These are phyloP conservation scores for Phytophthora chlamydospora DNA, from an alignment of 352 stramenopile species.

Conservation along the genomic window DNA sequence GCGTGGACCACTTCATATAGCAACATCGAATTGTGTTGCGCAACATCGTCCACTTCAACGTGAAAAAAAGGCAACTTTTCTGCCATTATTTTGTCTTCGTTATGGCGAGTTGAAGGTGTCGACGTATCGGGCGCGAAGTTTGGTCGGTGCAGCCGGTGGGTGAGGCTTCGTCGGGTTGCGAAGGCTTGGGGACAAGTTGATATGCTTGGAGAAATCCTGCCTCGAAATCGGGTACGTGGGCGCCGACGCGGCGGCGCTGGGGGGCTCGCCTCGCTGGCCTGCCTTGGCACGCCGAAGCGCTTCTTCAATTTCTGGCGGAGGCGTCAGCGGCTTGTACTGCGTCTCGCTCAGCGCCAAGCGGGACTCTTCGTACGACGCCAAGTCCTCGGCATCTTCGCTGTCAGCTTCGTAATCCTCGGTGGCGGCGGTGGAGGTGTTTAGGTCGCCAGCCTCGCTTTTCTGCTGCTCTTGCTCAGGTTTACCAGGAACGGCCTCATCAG, in stretches of 20 bases:
- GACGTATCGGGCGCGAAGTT: conserved; percentile 45
- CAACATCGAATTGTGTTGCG: background rate
- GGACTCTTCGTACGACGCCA: conserved; percentile 34
- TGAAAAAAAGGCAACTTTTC: background rate
- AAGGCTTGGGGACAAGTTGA: conserved; percentile 15
- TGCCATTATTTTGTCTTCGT: background rate
- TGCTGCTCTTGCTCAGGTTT: conserved; percentile 16
- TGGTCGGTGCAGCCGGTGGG: conserved; percentile 13
- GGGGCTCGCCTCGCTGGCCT: conserved; percentile 14
- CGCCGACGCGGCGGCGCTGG: conserved; percentile 7
- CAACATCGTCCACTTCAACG: conserved; percentile 4
- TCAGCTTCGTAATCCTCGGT: conserved; percentile 28
- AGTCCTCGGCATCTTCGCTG: conserved; percentile 28
- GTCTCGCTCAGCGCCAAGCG: conserved; percentile 21
- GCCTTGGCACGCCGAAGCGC: conserved; percentile 44
- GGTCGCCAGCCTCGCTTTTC: conserved; percentile 19
- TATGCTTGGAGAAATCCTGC: conserved; percentile 26
- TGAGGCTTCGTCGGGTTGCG: conserved; percentile 27
- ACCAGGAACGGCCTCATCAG: background rate
- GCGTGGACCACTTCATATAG: background rate
- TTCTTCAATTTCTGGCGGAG: conserved; percentile 51
- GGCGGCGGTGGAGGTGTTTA: conserved; percentile 16
- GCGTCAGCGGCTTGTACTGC: conserved; percentile 40
- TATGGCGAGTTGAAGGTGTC: conserved; percentile 50
- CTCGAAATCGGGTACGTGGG: conserved; percentile 19